Base-by-base conservation (phyloP, 2,329 filamentous ascomycete species). In the Metarhizium anisopliae region DNA sequence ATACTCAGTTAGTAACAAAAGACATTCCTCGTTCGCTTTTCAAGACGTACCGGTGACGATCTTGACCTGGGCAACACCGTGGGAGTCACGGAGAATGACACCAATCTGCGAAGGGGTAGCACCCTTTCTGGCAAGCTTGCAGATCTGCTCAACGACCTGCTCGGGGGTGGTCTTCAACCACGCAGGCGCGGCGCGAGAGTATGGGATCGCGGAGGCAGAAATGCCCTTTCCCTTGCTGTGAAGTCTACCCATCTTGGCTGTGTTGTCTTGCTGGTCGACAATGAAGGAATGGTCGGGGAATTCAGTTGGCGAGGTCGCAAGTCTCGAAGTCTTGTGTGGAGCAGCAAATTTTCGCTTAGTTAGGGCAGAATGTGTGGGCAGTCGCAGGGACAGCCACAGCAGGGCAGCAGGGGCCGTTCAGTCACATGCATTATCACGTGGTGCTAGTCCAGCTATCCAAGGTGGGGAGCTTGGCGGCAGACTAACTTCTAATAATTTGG, bases 161-260 rank as follows among this genome's bases (percentile, higher is more conserved):
- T 96, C 91, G 73, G 94, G 92, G 68, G 91, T 96, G 80, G 90
- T 95, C 89, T 99, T 99, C 78, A 97, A 83, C 94, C 94, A 99
- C 67, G 92, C 84, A 61, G 94, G 93, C 63, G 91, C 76, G 69
- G 84, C 86, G 81, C 94, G 93, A 67, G 90, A 96, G 87, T 97
- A 99, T 73, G 95, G 94, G 78, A 97, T 80, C 71, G 94, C 90
- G 62, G 90, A 96, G 80, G 90, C 79, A 67, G 90, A 91, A 80
- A 99, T 99, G 79, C 94, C 95, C 90, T 97, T 97, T 82, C 94
- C 93, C 73, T 96, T 96, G 85, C 84, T 89, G 87, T 99, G 95
- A 87, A 97, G 87, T 84, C 93, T 87, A 87, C 92, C 90, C 90
- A 95, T 95, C 67, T 77, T 89, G 77, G 70, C 75, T 72, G 72